A percentile compares a stretch with the other conserved stretches of the same genome.
Conservation (phyloP, 345 rosid species). For the Aurinia saxatilis region DNA sequence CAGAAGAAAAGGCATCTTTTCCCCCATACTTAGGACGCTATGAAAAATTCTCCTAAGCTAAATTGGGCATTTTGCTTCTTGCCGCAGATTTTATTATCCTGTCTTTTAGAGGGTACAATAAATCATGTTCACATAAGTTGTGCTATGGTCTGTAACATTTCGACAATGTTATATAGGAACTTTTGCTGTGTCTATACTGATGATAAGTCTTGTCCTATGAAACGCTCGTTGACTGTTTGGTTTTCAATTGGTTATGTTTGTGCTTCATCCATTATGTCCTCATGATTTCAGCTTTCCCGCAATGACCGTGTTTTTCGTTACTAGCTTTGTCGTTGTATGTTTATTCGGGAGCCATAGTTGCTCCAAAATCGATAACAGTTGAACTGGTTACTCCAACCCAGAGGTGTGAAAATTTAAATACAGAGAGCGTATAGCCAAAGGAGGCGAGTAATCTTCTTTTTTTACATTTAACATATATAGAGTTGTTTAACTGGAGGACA, state of each 20-base stretch:
- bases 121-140: constrained; percentile 1
- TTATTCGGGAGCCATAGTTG: too few relatives aligned
- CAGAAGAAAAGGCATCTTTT: neutral
- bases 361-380: too few relatives aligned
- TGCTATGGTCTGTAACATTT: constrained; percentile 21
- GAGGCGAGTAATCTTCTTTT: too few relatives aligned
- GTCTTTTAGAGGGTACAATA: constrained; percentile 20
- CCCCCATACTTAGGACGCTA: neutral
- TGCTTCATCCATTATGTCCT: neutral
- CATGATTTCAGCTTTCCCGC: too few relatives aligned
- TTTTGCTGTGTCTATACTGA: constrained; percentile 19
- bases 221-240: neutral
- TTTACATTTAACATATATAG: neutral
- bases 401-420: too few relatives aligned
- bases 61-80: constrained; percentile 13
- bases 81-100: constrained; percentile 17
- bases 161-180: constrained; percentile 13
- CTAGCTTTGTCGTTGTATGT: too few relatives aligned
- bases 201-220: constrained; percentile 12
- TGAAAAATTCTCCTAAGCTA: neutral
- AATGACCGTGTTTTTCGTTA: too few relatives aligned
- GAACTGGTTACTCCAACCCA: too few relatives aligned
- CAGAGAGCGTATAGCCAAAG: too few relatives aligned
- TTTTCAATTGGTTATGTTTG: neutral
- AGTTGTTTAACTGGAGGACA: neutral